Base-by-base conservation (phyloP, 768 basidiomycete genomes). In the Clavulina sp. region DNA sequence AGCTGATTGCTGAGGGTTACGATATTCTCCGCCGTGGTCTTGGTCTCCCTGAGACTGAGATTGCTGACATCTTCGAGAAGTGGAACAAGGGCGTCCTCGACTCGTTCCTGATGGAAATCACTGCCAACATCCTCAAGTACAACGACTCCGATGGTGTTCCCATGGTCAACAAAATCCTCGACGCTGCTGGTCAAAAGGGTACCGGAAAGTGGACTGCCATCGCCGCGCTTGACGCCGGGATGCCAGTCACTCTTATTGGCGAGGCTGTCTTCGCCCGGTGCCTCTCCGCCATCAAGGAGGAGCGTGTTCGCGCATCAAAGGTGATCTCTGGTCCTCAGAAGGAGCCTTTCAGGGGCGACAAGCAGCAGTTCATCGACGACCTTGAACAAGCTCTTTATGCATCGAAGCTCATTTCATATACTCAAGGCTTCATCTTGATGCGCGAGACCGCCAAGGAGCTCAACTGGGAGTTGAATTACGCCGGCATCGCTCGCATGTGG, bases 141-240 rank as follows among this genome's bases (percentile, higher is more conserved):
- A 89, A 92, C 64, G 95, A 97, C 61, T 24, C 43, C 13, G 93
- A 97, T 64, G 93, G 91, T 53, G 75, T 75, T 61, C 84, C 89
- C 47, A 77, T 97, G 58, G 80, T 99, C 57, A 73, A 71, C 60
- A 99, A 97, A 71, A 93, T 99, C 61, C 76, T 95, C 58, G 95
- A 99, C 68, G 66, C 84, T 62, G 95, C 95, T 54, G 93, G 93
- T 34, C 95, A 99, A 68, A 99, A 99, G 70, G 95, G 95, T 63
- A 99, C 95, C 56, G 91, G 95, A 53, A 99, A 99, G 70, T 99
- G 95, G 95, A 99, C 95, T 52, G 95, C 95, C 52, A 84, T 96
- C 61, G 81, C 81, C 59, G 95, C 95, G 54, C 79, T 99, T 58
- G 95, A 99, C 50, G 81, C 86, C 58, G 91, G 86, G 60, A 81